Evolutionary conservation across 2,329 filamentous ascomycete genomes (phyloP).

Genomic region (Epichloe gansuensis): DNA sequence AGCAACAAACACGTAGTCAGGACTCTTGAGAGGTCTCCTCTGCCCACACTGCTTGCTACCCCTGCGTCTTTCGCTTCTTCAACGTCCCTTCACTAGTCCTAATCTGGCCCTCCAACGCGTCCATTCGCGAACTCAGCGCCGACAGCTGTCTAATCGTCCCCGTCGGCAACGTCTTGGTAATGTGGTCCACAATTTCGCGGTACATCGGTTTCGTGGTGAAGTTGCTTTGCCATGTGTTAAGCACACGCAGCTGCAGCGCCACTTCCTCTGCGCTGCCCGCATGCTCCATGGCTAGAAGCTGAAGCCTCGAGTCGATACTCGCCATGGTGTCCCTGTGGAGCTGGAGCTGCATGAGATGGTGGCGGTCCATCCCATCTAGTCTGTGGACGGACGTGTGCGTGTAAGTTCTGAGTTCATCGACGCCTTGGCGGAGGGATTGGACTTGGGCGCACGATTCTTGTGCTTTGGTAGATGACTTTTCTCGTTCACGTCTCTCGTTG

Average conservation of each 20-base stretch:
- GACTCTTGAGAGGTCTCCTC: too few species aligned
- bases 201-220: slow-evolving; percentile 31
- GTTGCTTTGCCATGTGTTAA: slow-evolving; percentile 38
- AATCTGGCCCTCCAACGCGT: slow-evolving; percentile 10
- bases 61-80: not conserved
- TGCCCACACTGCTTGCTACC: too few species aligned
- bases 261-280: slow-evolving; percentile 15
- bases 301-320: not conserved
- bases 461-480: not conserved
- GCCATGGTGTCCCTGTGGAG: not conserved
- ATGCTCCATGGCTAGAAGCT: not conserved
- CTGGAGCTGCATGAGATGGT: not conserved
- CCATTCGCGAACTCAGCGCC: slow-evolving; percentile 10
- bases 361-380: not conserved
- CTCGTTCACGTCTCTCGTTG: slow-evolving; percentile 8
- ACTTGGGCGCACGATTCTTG: slow-evolving; percentile 6
- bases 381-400: not conserved
- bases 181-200: slow-evolving; percentile 25
- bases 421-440: slow-evolving; percentile 1
- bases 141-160: slow-evolving; percentile 10
- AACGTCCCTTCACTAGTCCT: not conserved
- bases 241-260: slow-evolving; percentile 21
- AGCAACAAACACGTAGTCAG: too few species aligned
- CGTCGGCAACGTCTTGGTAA: slow-evolving; percentile 18
- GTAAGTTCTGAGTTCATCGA: slow-evolving; percentile 1